Conservation (phyloP, 140 eudicot genomes). For the Senecio squalidus region DNA sequence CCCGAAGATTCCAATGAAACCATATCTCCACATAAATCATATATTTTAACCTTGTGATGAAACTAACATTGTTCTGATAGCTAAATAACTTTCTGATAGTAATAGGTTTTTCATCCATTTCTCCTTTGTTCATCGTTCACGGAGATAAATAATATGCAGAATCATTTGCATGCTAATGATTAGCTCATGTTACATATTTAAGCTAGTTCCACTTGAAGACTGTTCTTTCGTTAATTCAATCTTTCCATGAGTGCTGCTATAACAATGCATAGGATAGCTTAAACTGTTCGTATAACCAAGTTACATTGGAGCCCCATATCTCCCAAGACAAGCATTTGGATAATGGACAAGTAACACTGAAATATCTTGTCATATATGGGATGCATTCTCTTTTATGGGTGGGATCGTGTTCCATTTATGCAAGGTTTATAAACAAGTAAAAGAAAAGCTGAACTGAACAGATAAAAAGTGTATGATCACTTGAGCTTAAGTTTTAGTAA, state of each 20-base stretch:
- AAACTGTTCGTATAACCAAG: constrained; percentile 1
- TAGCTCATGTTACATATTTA: neutral
- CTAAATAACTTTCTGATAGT: neutral
- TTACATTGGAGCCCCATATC: constrained; percentile 5
- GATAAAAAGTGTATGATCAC: neutral
- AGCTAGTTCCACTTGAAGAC: neutral
- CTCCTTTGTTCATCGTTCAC: neutral
- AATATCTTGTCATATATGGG: no score
- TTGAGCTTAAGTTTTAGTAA: neutral
- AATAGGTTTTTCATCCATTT: constrained; percentile 3
- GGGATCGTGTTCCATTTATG: neutral
- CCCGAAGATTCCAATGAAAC: neutral
- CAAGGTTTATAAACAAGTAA: constrained; percentile 1
- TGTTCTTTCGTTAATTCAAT: neutral
- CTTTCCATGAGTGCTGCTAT: neutral
- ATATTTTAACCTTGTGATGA: no score
- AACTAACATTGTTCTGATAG: neutral
- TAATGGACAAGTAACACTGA: no score
- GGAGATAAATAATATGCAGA: constrained; percentile 6
- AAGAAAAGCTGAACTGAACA: neutral
- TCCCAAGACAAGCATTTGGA: neutral
- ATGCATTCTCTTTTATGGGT: no score
- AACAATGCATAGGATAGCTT: neutral
- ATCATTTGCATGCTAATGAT: neutral
- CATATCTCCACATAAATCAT: neutral